These are phyloP conservation scores for Casuarina glauca DNA, from an alignment of 306 rosid species.

Conservation along the genomic window DNA sequence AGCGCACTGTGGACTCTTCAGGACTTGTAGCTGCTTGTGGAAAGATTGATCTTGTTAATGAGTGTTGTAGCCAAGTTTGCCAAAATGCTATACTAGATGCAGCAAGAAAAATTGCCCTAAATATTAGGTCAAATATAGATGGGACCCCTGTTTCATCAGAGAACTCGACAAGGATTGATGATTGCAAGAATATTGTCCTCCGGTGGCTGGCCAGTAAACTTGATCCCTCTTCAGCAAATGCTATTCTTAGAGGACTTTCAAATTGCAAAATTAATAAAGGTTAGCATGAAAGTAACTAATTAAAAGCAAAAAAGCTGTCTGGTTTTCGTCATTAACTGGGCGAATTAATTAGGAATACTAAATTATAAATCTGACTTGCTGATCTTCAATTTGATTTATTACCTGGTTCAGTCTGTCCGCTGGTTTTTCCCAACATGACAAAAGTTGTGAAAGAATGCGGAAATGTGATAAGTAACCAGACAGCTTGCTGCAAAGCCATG, in stretches of 20 bases:
- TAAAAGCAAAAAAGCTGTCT: background rate
- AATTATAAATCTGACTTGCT: constrained; percentile 28
- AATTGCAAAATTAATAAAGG: constrained; percentile 66
- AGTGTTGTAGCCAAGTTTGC: constrained; percentile 70
- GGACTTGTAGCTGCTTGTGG: constrained; percentile 61
- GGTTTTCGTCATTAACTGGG: constrained; percentile 2
- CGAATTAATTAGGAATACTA: constrained; percentile 20
- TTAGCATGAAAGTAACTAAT: constrained; percentile 25
- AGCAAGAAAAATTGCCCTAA: constrained; percentile 49
- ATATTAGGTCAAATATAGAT: constrained; percentile 40
- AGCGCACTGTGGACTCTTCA: constrained; percentile 54
- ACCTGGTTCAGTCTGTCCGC: constrained; percentile 58
- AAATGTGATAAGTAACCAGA: constrained; percentile 37
- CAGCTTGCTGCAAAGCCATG: constrained; percentile 57
- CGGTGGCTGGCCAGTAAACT: constrained; percentile 67
- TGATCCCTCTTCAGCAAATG: constrained; percentile 44
- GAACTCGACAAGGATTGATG: constrained; percentile 42
- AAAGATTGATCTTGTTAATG: constrained; percentile 54
- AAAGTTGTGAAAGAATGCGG: constrained; percentile 51
- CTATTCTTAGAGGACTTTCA: constrained; percentile 61
- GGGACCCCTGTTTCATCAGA: constrained; percentile 22
- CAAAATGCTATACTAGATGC: constrained; percentile 55
- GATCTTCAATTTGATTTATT: constrained; percentile 26
- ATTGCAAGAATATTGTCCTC: constrained; percentile 54
- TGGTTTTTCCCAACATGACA: constrained; percentile 51